Conservation (phyloP, 345 rosid genomes). For the Moricandia arvensis region DNA sequence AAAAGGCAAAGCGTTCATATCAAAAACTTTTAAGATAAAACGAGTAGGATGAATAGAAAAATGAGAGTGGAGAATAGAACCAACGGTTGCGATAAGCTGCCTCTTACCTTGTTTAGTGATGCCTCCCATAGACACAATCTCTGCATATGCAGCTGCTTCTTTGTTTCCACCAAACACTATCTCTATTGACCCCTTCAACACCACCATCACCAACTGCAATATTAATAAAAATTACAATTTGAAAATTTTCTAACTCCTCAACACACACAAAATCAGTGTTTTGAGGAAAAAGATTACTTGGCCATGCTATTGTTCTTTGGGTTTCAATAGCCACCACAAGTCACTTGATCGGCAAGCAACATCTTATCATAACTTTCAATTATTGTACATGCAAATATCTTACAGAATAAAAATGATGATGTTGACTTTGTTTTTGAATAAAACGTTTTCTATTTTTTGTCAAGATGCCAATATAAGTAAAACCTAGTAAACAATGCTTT, state of each 20-base stretch:
- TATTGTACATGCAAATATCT: background rate
- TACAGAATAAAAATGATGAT: background rate
- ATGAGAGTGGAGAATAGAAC: slow-evolving; percentile 50
- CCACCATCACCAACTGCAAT: slow-evolving; percentile 87
- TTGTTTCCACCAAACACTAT: slow-evolving; percentile 78
- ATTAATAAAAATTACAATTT: background rate
- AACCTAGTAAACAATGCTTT: slow-evolving; percentile 16
- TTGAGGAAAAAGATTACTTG: background rate
- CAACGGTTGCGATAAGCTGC: slow-evolving; percentile 56
- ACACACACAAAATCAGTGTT: background rate
- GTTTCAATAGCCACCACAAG: background rate
- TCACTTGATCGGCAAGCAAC: background rate
- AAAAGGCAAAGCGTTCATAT: slow-evolving; percentile 48
- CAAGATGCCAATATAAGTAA: background rate
- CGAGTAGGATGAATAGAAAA: slow-evolving; percentile 57
- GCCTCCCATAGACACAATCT: slow-evolving; percentile 89
- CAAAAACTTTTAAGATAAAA: slow-evolving; percentile 70
- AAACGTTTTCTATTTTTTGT: background rate
- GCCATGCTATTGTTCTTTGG: slow-evolving; percentile 4
- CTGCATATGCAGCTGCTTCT: slow-evolving; percentile 79
- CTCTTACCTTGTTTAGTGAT: slow-evolving; percentile 62
- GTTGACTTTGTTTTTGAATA: background rate
- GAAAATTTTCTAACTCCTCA: background rate
- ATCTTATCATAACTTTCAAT: background rate
- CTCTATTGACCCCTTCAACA: slow-evolving; percentile 67